Conservation (phyloP, 805 yeast genomes). For the Sungouiella thailandica region DNA sequence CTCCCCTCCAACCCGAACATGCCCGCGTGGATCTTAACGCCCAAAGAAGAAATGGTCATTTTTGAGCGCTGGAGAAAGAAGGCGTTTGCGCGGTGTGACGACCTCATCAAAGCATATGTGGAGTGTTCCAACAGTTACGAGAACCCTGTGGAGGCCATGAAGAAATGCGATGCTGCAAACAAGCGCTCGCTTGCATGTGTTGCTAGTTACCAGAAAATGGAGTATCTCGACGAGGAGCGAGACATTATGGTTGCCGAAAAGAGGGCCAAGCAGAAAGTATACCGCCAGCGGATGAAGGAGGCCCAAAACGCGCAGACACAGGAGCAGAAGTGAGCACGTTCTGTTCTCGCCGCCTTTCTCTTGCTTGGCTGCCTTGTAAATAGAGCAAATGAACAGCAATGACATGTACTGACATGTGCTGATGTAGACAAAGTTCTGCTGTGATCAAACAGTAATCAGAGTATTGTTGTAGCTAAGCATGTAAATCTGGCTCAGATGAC, state of each 20-base stretch:
- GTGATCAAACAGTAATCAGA: too few relatives aligned
- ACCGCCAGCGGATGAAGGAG: conserved; percentile 13
- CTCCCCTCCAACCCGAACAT: conserved; percentile 42
- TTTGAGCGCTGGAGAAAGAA: conserved; percentile 64
- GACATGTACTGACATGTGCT: too few relatives aligned
- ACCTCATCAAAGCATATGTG: conserved; percentile 56
- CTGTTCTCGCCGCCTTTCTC: not conserved
- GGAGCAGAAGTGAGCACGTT: not conserved
- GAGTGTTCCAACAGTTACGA: conserved; percentile 56
- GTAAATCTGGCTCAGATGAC: not conserved
- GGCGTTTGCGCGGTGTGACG: conserved; percentile 65
- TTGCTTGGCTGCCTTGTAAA: not conserved
- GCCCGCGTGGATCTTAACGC: conserved; percentile 74
- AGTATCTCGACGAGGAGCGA: conserved; percentile 65
- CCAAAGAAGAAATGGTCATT: conserved; percentile 69
- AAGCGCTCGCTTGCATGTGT: conserved; percentile 62
- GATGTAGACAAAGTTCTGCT: too few relatives aligned
- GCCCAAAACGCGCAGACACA: conserved; percentile 1
- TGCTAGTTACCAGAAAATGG: conserved; percentile 51
- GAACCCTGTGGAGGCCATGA: conserved; percentile 61
- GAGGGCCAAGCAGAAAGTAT: conserved; percentile 27
- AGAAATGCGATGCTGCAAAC: conserved; percentile 56
- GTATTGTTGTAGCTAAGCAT: too few relatives aligned
- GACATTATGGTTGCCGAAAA: conserved; percentile 61
- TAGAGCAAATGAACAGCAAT: too few relatives aligned